Evolutionary conservation across 306 rosid species (phyloP), one percentile per base, ranked within the genome.

Genomic region (Ormosia emarginata): DNA sequence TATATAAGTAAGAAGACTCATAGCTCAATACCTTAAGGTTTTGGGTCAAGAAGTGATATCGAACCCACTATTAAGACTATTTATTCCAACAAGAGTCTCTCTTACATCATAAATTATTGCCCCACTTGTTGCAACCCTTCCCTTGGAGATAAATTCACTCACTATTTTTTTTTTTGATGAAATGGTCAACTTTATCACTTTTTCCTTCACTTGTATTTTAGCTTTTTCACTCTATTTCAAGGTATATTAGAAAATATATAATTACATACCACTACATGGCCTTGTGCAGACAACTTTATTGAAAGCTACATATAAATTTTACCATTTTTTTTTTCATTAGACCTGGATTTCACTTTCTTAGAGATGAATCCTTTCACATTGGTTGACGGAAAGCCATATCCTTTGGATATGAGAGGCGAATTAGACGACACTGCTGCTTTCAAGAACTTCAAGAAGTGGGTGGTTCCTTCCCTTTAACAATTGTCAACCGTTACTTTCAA

Each of bases 361-460:
- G 99, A 95, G 93, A 89, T 95, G 98, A 95, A 95, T 81, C 99
- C 99, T 62, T 95, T 95, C 58, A 77, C 99, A 76, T 85, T 95
- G 86, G 90, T 93, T 59, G 77, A 90, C 58, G 98, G 95, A 86
- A 95, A 93, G 92, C 98, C 99, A 56, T 95, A 90, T 91, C 99
- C 99, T 83, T 88, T 95, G 90, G 98, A 95, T 87, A 95, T 95
- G 99, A 95, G 99, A 89, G 98, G 99, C 83, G 98, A 95, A 85
- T 83, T 95, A 36, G 99, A 95, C 78, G 99, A 93, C 85, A 95
- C 99, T 67, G 98, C 98, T 77, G 90, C 92, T 75, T 95, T 95
- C 95, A 95, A 93, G 90, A 95, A 95, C 87, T 95, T 95, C 93
- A 95, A 95, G 80, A 95, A 91, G 99, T 95, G 67, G 56, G 85